Evolutionary conservation across 192 early-diverging fungal species (phyloP).

Genomic region (Linnemannia elongata): DNA sequence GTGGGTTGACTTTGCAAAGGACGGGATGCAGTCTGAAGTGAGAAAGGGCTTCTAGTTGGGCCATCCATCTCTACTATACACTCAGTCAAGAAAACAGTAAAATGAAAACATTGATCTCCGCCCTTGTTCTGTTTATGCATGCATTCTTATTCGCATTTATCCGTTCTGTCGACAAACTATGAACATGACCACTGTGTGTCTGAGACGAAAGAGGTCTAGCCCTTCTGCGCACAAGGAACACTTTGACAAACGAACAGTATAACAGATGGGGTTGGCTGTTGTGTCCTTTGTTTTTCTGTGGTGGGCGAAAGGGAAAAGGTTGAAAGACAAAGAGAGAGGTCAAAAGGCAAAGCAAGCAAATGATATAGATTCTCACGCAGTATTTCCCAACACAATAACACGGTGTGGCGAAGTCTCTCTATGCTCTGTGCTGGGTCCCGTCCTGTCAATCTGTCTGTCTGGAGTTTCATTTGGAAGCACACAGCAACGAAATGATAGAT

Average conservation of each 20-base stretch:
- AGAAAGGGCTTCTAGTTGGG: slow-evolving; percentile 54
- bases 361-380: background rate
- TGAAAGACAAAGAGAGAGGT: no score
- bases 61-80: background rate
- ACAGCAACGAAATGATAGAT: background rate
- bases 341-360: background rate
- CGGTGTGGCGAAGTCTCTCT: background rate
- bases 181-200: background rate
- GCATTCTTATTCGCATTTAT: background rate
- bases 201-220: background rate
- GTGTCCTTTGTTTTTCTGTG: background rate
- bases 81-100: no score
- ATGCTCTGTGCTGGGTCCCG: no score
- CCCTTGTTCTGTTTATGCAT: background rate
- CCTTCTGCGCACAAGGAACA: background rate
- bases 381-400: background rate
- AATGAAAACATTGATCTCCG: background rate
- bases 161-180: background rate
- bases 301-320: background rate
- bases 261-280: background rate
- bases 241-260: no score
- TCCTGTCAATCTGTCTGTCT: background rate
- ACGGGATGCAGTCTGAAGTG: slow-evolving; percentile 59
- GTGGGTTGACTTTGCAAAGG: slow-evolving; percentile 58
- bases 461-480: background rate